Evolutionary conservation across 352 stramenopile species (phyloP), one percentile per base, ranked within the genome.

Genomic region (Phytophthora sp.): DNA sequence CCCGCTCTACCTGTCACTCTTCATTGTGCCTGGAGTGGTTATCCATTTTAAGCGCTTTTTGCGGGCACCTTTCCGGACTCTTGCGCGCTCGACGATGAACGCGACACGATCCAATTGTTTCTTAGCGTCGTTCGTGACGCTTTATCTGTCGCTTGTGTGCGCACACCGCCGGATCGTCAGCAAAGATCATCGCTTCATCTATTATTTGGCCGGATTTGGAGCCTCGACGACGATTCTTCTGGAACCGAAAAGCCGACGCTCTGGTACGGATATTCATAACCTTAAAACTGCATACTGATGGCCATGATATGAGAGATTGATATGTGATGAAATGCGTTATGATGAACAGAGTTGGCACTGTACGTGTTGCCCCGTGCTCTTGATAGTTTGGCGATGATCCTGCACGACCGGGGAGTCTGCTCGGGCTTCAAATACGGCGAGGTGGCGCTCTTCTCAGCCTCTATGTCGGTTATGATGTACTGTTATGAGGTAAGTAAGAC

Each of bases 21-120:
- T 91, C 63, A 93, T 93, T 56, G 87, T 92, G 41, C 87, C 87
- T 42, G 82, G 77, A 21, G 76, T 95, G 44, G 87, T 95, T 33
- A 87, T 95, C 50, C 80, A 88, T 53, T 93, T 93, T 53, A 90
- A 90, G 55, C 82, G 83, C 55, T 95, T 95, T 63, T 50, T 94
- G 36, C 69, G 73, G n/a, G 31, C 73, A 11, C 87, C 87, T 1
- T 66, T 90, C 18, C 52, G 64, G 13, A 86, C 79, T 23, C 72
- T 94, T 12, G 66, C 66, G n/a, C 74, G 73, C 38, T 87, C 80
- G 4, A 81, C 86, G 21, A 57, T 90, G 23, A 82, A 82, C 60
- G 87, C 84, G 12, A 90, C 83, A 55, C 77, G 85, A 15, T 95
- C 85, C 53, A 95, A 91, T 41, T 74, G 77, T 39, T 95, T 94